A percentile compares a stretch with the other conserved stretches of the same genome.
phyloP scores from a whole-genome alignment of 306 rosid species.

The Vigna angularis region DNA sequence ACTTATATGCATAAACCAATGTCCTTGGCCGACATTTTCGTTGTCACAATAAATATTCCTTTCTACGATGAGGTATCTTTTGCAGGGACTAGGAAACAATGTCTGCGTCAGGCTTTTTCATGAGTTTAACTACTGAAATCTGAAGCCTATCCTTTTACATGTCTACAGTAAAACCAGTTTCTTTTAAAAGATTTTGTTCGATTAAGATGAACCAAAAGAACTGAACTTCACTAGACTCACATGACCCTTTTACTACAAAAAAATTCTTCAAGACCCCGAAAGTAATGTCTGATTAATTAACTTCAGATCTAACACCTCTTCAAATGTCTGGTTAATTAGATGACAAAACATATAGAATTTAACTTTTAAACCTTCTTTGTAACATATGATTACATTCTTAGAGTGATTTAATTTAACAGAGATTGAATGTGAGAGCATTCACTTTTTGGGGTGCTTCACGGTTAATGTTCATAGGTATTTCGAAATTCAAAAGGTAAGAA shows the following conservation, averaged over 20 bases:
- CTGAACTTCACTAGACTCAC: neutral
- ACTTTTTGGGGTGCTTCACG: too few species aligned
- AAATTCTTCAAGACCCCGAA: neutral
- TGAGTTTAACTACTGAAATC: neutral
- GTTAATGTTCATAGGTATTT: too few species aligned
- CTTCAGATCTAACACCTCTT: constrained; percentile 13
- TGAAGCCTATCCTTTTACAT: neutral
- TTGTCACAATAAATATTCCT: constrained; percentile 36
- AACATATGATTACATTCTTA: too few species aligned
- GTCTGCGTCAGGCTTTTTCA: neutral
- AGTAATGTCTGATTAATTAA: neutral
- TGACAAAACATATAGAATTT: constrained; percentile 1
- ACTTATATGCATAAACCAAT: constrained; percentile 2
- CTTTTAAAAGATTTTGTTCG: neutral
- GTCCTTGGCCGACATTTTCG: neutral
- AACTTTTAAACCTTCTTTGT: neutral
- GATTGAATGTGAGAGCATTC: too few species aligned
- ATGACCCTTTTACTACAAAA: too few species aligned
- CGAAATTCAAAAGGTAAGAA: neutral
- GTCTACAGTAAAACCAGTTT: neutral
- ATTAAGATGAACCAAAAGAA: neutral
- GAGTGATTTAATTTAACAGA: neutral
- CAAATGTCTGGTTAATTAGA: neutral
- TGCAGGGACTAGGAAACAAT: constrained; percentile 15
- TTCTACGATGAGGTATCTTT: neutral